Percentiles rank a stretch among this genome's conserved stretches.
Evolutionary conservation across 2,329 filamentous ascomycete genomes (phyloP).

Genomic region (Ceratocystiopsis sp.): DNA sequence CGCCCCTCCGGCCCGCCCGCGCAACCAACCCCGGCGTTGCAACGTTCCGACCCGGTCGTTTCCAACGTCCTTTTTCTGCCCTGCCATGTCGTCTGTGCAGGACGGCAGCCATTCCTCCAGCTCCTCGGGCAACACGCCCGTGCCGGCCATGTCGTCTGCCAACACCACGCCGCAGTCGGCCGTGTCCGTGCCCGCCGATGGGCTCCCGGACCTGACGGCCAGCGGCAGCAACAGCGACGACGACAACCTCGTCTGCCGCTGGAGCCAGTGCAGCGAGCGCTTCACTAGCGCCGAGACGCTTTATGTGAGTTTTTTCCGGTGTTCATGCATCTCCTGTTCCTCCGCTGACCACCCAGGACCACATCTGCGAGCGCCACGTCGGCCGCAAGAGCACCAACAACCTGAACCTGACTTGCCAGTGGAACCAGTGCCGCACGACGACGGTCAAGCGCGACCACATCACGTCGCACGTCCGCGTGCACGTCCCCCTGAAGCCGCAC

Average conservation of each 20-base stretch:
- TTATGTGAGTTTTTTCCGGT: constrained; percentile 29
- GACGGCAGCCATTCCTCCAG: constrained; percentile 16
- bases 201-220: not conserved
- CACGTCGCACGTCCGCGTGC: constrained; percentile 94
- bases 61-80: too few species aligned
- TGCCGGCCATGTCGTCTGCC: constrained; percentile 29
- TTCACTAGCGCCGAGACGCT: constrained; percentile 40
- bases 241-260: constrained; percentile 43
- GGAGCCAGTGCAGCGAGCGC: constrained; percentile 41
- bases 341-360: constrained; percentile 46
- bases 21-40: too few species aligned
- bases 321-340: not conserved
- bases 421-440: constrained; percentile 89
- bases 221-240: constrained; percentile 13
- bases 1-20: too few species aligned
- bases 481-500: constrained; percentile 97
- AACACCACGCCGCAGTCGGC: constrained; percentile 18
- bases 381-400: constrained; percentile 99
- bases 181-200: not conserved
- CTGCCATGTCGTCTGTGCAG: constrained; percentile 5
- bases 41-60: too few species aligned
- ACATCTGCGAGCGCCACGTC: constrained; percentile 96
- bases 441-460: constrained; percentile 99
- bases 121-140: constrained; percentile 36
- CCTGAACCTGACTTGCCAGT: constrained; percentile 90